phyloP scores from a whole-genome alignment of 768 basidiomycete genomes.

The Grammothele lineata region DNA sequence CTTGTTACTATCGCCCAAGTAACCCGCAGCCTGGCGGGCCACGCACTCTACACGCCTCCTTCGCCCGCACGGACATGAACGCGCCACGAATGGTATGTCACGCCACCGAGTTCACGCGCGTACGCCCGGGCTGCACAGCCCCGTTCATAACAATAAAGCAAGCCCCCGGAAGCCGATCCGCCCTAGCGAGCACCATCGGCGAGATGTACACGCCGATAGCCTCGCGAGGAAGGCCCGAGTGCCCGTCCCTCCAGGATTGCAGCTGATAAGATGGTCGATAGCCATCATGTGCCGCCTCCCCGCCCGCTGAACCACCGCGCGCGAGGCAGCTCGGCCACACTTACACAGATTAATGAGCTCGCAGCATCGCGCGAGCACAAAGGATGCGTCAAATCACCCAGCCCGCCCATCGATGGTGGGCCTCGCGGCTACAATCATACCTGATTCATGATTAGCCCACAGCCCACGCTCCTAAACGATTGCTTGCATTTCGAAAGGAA shows the following conservation, averaged over 20 bases:
- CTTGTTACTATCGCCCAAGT: neutral
- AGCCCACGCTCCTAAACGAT: too few species aligned
- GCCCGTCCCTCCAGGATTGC: neutral
- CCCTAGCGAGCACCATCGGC: neutral
- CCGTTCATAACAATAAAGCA: neutral
- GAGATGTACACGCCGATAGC: neutral
- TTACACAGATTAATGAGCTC: too few species aligned
- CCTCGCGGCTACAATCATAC: too few species aligned
- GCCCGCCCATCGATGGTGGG: too few species aligned
- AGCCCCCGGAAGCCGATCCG: neutral
- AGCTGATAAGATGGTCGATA: neutral
- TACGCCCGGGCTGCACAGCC: neutral
- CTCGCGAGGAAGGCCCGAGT: neutral
- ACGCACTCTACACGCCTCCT: too few species aligned
- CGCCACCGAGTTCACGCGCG: neutral
- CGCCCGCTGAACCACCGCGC: neutral
- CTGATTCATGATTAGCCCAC: too few species aligned
- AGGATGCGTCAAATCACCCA: too few species aligned
- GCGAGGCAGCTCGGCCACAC: neutral
- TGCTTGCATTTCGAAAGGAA: too few species aligned
- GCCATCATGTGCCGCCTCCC: neutral
- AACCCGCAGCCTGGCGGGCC: too few species aligned
- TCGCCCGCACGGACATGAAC: too few species aligned
- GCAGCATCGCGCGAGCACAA: too few species aligned
- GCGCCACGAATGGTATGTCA: neutral